A percentile compares a stretch with the other conserved stretches of the same genome.
Conservation (phyloP, 2,329 filamentous ascomycete species). For the Aspergillus melleus region DNA sequence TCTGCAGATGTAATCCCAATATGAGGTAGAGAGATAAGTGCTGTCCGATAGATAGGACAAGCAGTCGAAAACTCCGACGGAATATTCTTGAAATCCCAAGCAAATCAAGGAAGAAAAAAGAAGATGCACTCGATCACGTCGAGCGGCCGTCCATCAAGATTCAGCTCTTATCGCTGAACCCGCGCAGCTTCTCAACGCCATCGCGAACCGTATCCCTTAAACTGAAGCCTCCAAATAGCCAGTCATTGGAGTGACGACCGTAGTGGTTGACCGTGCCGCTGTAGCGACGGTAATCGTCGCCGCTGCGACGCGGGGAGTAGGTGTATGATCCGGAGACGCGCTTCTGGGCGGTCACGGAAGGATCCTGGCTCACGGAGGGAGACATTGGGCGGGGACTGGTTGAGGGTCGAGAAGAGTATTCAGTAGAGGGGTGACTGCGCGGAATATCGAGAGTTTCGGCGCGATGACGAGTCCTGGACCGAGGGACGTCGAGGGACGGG, state of each 20-base stretch:
- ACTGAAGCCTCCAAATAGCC: slow-evolving; percentile 53
- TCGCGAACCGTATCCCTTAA: slow-evolving; percentile 47
- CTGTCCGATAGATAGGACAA: too few species aligned
- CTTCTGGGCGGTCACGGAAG: slow-evolving; percentile 14
- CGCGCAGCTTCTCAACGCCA: slow-evolving; percentile 36
- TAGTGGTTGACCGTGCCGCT: slow-evolving; percentile 45
- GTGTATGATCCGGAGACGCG: slow-evolving; percentile 12
- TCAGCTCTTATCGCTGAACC: slow-evolving; percentile 16
- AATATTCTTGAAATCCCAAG: neutral
- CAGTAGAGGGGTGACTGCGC: neutral
- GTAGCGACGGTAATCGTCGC: slow-evolving; percentile 39
- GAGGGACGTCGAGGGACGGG: slow-evolving; percentile 6
- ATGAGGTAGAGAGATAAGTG: neutral
- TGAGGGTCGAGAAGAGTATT: neutral
- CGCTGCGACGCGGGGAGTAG: slow-evolving; percentile 27
- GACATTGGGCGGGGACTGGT: slow-evolving; percentile 11
- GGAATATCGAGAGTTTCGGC: neutral
- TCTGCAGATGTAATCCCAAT: too few species aligned
- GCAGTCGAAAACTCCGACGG: neutral
- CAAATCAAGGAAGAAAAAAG: neutral
- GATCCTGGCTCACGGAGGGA: slow-evolving; percentile 19
- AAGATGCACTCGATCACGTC: neutral
- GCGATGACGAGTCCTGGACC: neutral
- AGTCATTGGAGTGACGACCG: slow-evolving; percentile 53
- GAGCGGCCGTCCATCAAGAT: neutral